A percentile compares a stretch with the other conserved stretches of the same genome.
Conservation (phyloP, 108 stramenopile genomes). For the Pseudonitzschia multiseries region DNA sequence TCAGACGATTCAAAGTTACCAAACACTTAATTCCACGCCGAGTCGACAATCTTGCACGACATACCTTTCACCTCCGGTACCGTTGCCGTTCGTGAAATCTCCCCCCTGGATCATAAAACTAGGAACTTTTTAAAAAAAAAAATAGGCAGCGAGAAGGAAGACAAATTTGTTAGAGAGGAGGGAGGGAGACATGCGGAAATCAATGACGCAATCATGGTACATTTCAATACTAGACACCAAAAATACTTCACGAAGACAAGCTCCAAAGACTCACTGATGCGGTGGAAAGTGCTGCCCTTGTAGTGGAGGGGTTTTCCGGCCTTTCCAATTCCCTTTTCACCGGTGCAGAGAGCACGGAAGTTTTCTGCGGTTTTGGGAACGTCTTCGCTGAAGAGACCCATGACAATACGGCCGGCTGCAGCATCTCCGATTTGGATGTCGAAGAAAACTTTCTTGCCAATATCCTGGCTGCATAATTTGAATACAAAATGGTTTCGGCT, state of each 20-base stretch:
- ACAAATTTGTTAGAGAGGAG: slow-evolving; percentile 28
- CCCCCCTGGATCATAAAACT: slow-evolving; percentile 85
- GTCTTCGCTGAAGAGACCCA: slow-evolving; percentile 90
- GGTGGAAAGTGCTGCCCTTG: slow-evolving; percentile 90
- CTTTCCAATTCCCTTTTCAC: slow-evolving; percentile 86
- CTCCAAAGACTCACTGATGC: slow-evolving; percentile 47
- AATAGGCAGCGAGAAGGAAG: neutral
- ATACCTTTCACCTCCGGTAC: slow-evolving; percentile 69
- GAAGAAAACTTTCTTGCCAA: slow-evolving; percentile 90
- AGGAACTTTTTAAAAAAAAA: slow-evolving; percentile 34
- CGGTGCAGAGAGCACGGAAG: slow-evolving; percentile 83
- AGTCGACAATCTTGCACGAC: too few species aligned
- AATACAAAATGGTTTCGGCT: too few species aligned
- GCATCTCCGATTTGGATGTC: slow-evolving; percentile 57
- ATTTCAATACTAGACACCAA: slow-evolving; percentile 4
- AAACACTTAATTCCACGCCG: too few species aligned
- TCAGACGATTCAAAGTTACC: neutral
- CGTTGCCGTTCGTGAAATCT: slow-evolving; percentile 34
- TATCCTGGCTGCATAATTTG: slow-evolving; percentile 47
- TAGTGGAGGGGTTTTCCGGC: slow-evolving; percentile 83
- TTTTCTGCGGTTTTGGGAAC: slow-evolving; percentile 84
- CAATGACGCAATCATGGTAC: neutral
- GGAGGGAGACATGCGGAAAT: neutral
- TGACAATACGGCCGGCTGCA: slow-evolving; percentile 68
- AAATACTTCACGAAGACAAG: slow-evolving; percentile 3